phyloP scores from a whole-genome alignment of 2,329 filamentous ascomycete genomes.

The Coniochaeta hoffmannii region DNA sequence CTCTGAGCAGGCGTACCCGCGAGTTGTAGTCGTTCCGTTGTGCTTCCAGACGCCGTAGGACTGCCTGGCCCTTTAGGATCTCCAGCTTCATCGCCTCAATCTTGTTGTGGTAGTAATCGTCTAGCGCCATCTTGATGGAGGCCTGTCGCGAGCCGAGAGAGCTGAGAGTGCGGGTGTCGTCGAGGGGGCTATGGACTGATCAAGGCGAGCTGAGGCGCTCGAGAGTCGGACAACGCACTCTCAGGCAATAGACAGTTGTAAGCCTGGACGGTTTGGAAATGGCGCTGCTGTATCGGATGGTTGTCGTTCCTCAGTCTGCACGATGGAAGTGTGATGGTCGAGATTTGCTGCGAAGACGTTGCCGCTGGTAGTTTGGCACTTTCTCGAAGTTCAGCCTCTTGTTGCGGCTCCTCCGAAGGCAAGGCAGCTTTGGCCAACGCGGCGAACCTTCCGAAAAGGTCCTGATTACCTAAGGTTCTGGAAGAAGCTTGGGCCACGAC shows the following conservation, averaged over 20 bases:
- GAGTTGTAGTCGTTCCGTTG: constrained; percentile 99
- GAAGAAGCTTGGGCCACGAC: not conserved
- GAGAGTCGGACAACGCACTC: not conserved
- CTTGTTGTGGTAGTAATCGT: constrained; percentile 99
- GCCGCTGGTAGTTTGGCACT: not conserved
- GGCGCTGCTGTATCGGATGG: not conserved
- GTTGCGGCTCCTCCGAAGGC: not conserved
- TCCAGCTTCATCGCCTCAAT: constrained; percentile 99
- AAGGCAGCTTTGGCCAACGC: not conserved
- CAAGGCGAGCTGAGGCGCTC: not conserved
- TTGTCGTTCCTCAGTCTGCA: not conserved
- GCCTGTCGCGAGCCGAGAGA: not conserved
- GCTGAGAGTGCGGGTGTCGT: not conserved
- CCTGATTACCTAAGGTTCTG: not conserved
- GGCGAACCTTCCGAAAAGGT: not conserved
- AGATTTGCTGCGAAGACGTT: not conserved
- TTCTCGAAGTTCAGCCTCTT: not conserved
- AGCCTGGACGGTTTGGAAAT: not conserved
- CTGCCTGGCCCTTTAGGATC: constrained; percentile 97
- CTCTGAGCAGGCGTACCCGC: constrained; percentile 83
- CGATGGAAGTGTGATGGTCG: not conserved
- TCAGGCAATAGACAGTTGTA: not conserved
- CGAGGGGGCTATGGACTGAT: not conserved
- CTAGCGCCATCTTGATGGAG: constrained; percentile 77
- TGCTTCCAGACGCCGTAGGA: constrained; percentile 88